A percentile compares a stretch with the other conserved stretches of the same genome.
Conservation (phyloP, 495 filamentous ascomycete species). For the Parathielavia appendiculata region DNA sequence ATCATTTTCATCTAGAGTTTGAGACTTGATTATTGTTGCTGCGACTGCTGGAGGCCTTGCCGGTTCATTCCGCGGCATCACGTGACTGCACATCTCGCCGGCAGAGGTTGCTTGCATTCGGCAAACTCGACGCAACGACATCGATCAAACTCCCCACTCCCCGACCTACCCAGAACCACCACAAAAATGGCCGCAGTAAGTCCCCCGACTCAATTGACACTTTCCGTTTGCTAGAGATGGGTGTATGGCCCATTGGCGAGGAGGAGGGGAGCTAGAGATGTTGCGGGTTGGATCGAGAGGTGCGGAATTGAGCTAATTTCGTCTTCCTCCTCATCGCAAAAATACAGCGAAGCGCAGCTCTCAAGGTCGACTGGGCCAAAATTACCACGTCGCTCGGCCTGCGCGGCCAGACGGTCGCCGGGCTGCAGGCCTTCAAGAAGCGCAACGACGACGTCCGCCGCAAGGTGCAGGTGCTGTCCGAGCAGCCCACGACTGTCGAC, state of each 20-base stretch:
- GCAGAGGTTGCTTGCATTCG: constrained; percentile 29
- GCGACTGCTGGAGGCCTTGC: constrained; percentile 5
- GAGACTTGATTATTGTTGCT: neutral
- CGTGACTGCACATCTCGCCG: constrained; percentile 27
- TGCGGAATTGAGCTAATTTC: constrained; percentile 48
- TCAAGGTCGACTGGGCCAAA: constrained; percentile 98
- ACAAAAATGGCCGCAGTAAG: constrained; percentile 88
- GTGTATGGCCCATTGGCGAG: neutral
- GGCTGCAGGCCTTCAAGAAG: constrained; percentile 96
- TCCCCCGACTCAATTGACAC: constrained; percentile 36
- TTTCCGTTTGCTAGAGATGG: neutral
- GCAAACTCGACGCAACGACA: constrained; percentile 31
- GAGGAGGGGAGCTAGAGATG: neutral
- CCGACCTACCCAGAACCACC: constrained; percentile 43
- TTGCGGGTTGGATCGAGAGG: neutral
- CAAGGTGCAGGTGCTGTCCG: constrained; percentile 71
- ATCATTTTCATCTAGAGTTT: no score
- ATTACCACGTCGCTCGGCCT: constrained; percentile 88
- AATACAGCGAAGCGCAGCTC: constrained; percentile 87
- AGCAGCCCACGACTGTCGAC: constrained; percentile 79
- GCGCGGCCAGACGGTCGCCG: constrained; percentile 83
- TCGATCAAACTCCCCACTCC: constrained; percentile 44
- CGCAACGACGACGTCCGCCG: constrained; percentile 98
- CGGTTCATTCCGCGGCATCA: constrained; percentile 24
- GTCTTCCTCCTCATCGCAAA: constrained; percentile 23